phyloP scores from a whole-genome alignment of 768 basidiomycete species.

The Boletellus emodensis region DNA sequence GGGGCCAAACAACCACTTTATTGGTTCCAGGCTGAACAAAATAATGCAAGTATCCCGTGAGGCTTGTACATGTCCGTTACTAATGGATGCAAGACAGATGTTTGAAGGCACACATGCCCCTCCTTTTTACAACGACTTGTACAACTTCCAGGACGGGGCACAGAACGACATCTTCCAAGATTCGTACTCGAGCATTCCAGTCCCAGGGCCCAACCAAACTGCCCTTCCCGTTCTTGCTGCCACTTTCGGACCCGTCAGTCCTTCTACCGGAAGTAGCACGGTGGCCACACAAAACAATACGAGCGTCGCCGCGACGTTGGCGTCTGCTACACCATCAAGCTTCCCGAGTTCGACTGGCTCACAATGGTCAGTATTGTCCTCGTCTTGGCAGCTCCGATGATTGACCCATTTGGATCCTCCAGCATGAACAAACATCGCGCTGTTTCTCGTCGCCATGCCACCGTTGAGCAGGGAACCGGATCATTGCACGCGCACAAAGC shows the following conservation, averaged over 20 bases:
- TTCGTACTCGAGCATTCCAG: constrained; percentile 45
- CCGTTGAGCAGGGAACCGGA: constrained; percentile 1
- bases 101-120: constrained; percentile 60
- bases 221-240: constrained; percentile 17
- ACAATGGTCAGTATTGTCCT: constrained; percentile 9
- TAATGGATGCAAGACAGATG: constrained; percentile 39
- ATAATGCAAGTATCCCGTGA: constrained; percentile 45
- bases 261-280: background rate
- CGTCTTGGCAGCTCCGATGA: too few species aligned
- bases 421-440: constrained; percentile 1
- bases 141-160: constrained; percentile 68
- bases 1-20: constrained; percentile 70
- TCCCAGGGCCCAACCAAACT: constrained; percentile 38
- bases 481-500: constrained; percentile 6
- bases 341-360: too few species aligned
- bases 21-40: constrained; percentile 60
- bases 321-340: too few species aligned
- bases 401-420: background rate
- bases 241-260: background rate
- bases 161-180: constrained; percentile 71
- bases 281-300: background rate
- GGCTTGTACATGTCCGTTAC: background rate
- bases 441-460: background rate
- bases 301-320: background rate
- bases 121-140: constrained; percentile 64